phyloP scores from a whole-genome alignment of 768 basidiomycete species.

The Termitomyces sp. region DNA sequence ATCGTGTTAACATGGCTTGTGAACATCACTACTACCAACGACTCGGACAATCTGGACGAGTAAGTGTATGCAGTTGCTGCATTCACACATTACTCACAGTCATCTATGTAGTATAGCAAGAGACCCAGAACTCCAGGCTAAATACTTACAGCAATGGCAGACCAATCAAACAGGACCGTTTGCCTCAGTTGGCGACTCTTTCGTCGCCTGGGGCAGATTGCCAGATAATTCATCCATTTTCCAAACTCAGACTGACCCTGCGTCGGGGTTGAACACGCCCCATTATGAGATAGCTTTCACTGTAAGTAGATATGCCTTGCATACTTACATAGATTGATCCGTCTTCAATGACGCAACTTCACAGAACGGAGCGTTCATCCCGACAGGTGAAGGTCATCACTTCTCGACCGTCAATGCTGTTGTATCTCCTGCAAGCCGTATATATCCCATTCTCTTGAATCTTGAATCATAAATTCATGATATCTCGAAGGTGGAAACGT shows the following conservation, averaged over 20 bases:
- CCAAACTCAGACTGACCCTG: conserved; percentile 19
- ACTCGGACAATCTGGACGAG: conserved; percentile 19
- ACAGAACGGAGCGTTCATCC: conserved; percentile 2
- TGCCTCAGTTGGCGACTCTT: conserved; percentile 15
- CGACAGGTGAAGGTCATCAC: neutral
- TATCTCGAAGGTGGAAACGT: conserved; percentile 17
- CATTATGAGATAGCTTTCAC: conserved; percentile 27
- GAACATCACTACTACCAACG: conserved; percentile 22
- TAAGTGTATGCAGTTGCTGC: neutral
- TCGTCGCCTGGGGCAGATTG: conserved; percentile 25
- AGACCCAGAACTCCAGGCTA: conserved; percentile 16
- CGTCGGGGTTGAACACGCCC: conserved; percentile 26
- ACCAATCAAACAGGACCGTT: conserved; percentile 25
- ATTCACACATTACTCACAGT: neutral
- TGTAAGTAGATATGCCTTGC: conserved; percentile 17
- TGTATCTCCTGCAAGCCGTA: conserved; percentile 9
- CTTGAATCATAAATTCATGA: neutral
- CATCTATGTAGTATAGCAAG: neutral
- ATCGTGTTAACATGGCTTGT: conserved; percentile 20
- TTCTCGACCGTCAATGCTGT: neutral
- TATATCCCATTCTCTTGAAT: neutral
- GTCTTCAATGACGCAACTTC: too few species aligned
- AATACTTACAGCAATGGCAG: conserved; percentile 25
- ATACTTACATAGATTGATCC: too few species aligned
- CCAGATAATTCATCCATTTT: conserved; percentile 20